Evolutionary conservation across 208 protist genomes (phyloP), one percentile per base, ranked within the genome.

Genomic region (Crithidia acanthocephali): DNA sequence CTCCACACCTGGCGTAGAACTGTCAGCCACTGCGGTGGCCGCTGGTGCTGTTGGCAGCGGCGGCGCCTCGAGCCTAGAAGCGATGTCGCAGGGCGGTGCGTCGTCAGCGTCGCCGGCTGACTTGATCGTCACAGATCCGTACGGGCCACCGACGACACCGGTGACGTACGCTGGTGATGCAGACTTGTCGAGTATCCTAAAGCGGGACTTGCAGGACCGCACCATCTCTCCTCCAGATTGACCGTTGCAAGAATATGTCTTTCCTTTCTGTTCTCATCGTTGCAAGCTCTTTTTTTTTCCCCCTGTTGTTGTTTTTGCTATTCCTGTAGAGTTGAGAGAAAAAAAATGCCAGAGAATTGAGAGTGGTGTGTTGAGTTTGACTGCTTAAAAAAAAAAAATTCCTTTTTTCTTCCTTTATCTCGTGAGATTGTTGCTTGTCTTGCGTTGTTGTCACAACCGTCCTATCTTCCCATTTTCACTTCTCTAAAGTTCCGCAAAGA

Each of bases 101-200:
- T 65, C 59, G 8, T 48, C 33, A 4, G 22, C 55, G n/a, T 35
- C 62, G 16, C 51, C 32, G 42, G 27, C 56, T 2, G 72, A 72
- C 37, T 28, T 58, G 5, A 52, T 72, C 37, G 56, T 61, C 11
- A 72, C 32, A 9, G 64, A 77, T 18, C 72, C 72, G 10, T 77
- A 77, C 35, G 72, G 72, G 0, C 25, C 44, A 1, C 72, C 72
- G 1, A 51, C 37, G 3, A 72, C 40, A 10, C 72, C 72, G 8
- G 71, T 81, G 23, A 58, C 67, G 33, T 81, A 74, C 66, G 48
- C 47, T 0, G 66, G 57, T 2, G 76, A 81, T 27, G 66, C 76
- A 1, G 71, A 77, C 23, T 33, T 81, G 25, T 74, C 76, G 2
- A 71, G 70, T 1, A 76, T 76, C n/a, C 47, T 81, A 61, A 75